Evolutionary conservation across 306 rosid genomes (phyloP), one percentile per base, ranked within the genome.

Genomic region (Lablab purpureus): DNA sequence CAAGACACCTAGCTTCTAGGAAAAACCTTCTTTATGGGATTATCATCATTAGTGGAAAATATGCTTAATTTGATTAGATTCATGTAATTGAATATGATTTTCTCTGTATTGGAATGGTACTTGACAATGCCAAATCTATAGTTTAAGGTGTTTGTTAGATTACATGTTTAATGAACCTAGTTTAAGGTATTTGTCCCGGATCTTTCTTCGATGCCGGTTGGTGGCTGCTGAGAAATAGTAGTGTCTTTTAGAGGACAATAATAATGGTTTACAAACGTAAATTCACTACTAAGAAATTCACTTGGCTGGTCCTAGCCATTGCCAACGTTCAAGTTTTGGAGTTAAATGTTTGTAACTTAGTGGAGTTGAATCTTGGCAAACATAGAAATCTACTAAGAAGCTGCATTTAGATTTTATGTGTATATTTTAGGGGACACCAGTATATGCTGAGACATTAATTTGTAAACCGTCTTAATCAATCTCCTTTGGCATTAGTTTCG

Each of bases 1-100:
- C 75, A 70, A 79, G 80, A 46, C 22, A 71, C 82, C 80, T 72
- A 87, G 65, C 74, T 81, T 86, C 87, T 73, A 81, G 80, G 87
- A 87, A 83, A 78, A 83, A 78, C 72, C 52, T 46, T 60, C 73
- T 58, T 28, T 67, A 46, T 62, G 22, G 45, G 28, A 51, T 65
- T 74, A 73, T 50, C n/a, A 32, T 55, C 50, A 15, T 71, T 45
- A 40, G 83, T 56, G 64, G n/a, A 56, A 72, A 75, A 71, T 58
- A 64, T 80, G 67, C 45, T 55, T 49, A 41, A 72, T 50, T 83
- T 43, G 14, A 52, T 68, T 56, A 71, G 17, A 73, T 64, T 3
- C 18, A 63, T 17, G 13, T 56, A 40, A 85, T 78, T 67, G 32
- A 50, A 73, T 76, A 83, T 83, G 8, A 75, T 63, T 74, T 40